phyloP scores from a whole-genome alignment of 768 basidiomycete genomes.

The Amanita rimosa region DNA sequence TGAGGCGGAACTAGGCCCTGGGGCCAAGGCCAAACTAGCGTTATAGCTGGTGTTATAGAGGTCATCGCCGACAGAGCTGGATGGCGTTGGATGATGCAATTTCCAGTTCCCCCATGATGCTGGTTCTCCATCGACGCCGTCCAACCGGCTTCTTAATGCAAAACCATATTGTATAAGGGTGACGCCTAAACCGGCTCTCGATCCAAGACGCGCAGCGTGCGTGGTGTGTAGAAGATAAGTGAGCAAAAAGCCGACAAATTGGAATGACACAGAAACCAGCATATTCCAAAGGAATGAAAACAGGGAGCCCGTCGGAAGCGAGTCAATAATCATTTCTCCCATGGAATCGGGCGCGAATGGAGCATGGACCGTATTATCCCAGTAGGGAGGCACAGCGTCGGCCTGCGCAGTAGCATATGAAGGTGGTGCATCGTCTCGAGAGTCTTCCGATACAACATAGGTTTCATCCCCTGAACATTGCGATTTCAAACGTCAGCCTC shows the following conservation, averaged over 20 bases:
- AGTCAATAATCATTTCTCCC: constrained; percentile 85
- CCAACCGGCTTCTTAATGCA: constrained; percentile 48
- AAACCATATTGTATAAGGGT: constrained; percentile 96
- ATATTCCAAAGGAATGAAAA: constrained; percentile 90
- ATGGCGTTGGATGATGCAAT: constrained; percentile 20
- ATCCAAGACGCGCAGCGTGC: constrained; percentile 88
- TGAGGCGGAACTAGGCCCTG: constrained; percentile 17
- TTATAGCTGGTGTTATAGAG: constrained; percentile 24
- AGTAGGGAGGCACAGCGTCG: constrained; percentile 96
- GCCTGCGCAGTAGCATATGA: constrained; percentile 88
- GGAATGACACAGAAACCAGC: constrained; percentile 92
- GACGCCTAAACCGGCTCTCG: constrained; percentile 89
- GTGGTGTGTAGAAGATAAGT: constrained; percentile 92
- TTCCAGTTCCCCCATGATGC: constrained; percentile 20
- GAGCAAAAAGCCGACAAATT: constrained; percentile 87
- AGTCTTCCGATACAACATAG: constrained; percentile 75
- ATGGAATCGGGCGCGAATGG: constrained; percentile 53
- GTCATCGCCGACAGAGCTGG: constrained; percentile 35
- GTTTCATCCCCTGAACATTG: constrained; percentile 41
- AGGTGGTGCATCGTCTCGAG: constrained; percentile 77
- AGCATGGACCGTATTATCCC: constrained; percentile 94
- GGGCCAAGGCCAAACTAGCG: constrained; percentile 11
- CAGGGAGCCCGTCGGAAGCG: constrained; percentile 69
- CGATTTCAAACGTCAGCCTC: neutral
- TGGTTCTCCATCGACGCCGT: constrained; percentile 22